A percentile compares a stretch with the other conserved stretches of the same genome.
Evolutionary conservation across 345 rosid genomes (phyloP).

Genomic region (Eucalyptus grandis): DNA sequence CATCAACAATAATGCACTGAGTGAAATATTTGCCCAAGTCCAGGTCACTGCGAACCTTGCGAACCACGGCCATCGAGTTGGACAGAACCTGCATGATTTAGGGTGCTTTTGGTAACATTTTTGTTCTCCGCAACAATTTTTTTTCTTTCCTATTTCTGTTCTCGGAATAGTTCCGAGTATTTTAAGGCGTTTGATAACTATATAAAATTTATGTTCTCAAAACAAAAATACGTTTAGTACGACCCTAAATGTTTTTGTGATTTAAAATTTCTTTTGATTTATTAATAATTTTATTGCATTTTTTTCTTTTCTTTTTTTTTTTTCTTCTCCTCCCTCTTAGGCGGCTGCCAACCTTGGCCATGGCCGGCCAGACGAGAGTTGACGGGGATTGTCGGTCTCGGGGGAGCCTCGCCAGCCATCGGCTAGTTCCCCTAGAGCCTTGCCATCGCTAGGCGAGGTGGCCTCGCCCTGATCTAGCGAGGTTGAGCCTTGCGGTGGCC

Average conservation of each 20-base stretch:
- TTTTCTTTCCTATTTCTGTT: too few species aligned
- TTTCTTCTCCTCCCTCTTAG: too few species aligned
- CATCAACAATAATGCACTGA: not conserved
- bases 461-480: fast-evolving
- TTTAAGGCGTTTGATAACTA: too few species aligned
- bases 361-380: fast-evolving
- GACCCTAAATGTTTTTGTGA: too few species aligned
- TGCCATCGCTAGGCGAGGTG: too few species aligned
- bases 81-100: not conserved
- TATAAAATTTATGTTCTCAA: too few species aligned
- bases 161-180: fast-evolving
- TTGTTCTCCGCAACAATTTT: fast-evolving
- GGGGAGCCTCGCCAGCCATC: fast-evolving
- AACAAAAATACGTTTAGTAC: too few species aligned
- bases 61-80: not conserved
- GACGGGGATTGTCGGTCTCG: fast-evolving
- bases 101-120: too few species aligned
- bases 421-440: too few species aligned
- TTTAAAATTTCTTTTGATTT: too few species aligned
- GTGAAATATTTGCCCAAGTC: not conserved
- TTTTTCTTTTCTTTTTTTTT: too few species aligned
- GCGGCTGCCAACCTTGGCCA: fast-evolving
- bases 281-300: too few species aligned
- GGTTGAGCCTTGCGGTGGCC: fast-evolving
- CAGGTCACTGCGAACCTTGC: not conserved